Evolutionary conservation across 1,139 yeast species (phyloP).

Genomic region (Pichia sp.): DNA sequence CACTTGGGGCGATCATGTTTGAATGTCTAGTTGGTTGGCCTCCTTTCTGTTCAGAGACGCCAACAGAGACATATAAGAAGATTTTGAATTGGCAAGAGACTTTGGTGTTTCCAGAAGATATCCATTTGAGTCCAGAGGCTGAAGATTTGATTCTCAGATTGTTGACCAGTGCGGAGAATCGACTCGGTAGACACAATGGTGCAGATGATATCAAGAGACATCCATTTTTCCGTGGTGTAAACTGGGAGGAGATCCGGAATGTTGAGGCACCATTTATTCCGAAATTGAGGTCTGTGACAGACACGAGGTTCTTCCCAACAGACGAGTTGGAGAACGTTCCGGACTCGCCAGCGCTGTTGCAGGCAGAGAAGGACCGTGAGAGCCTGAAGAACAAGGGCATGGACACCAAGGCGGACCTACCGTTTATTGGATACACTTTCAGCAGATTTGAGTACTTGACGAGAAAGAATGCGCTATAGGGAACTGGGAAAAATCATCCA

Average conservation of each 20-base stretch:
- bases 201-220: constrained; percentile 90
- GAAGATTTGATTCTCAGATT: constrained; percentile 86
- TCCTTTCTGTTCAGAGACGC: constrained; percentile 97
- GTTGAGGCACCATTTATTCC: constrained; percentile 96
- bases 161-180: constrained; percentile 75
- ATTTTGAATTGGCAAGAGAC: constrained; percentile 95
- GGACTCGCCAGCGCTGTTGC: constrained; percentile 79
- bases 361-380: constrained; percentile 62
- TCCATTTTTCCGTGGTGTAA: constrained; percentile 94
- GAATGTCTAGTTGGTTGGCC: constrained; percentile 99
- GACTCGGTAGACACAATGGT: constrained; percentile 89
- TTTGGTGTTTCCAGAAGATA: constrained; percentile 89
- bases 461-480: constrained; percentile 62
- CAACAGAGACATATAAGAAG: constrained; percentile 96
- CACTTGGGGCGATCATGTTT: constrained; percentile 96
- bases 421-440: constrained; percentile 95
- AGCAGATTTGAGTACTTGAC: constrained; percentile 91
- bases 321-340: constrained; percentile 96
- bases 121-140: constrained; percentile 88
- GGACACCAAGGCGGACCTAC: constrained; percentile 74
- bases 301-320: constrained; percentile 96
- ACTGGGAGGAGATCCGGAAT: constrained; percentile 89
- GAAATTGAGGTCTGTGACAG: constrained; percentile 79
- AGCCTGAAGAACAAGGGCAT: constrained; percentile 33
- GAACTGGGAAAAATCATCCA: not conserved